Percentiles rank a stretch among this genome's conserved stretches.
Conservation (phyloP, 129 eudicot species). For the Flaveria ramosissima region DNA sequence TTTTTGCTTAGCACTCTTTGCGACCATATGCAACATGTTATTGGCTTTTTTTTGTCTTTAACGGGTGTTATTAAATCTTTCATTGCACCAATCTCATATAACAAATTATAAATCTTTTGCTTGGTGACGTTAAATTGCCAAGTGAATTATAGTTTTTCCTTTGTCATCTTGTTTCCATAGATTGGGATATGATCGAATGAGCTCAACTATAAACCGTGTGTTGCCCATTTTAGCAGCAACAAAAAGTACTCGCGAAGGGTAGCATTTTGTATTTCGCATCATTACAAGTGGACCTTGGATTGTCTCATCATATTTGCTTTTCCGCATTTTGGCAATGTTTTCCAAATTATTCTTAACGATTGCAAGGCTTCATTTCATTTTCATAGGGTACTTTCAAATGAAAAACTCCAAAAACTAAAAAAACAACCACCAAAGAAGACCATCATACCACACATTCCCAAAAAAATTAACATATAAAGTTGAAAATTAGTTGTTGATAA, state of each 20-base stretch:
- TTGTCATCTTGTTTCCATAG: constrained; percentile 57
- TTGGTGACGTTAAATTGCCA: constrained; percentile 50
- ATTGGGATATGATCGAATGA: constrained; percentile 52
- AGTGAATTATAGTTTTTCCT: constrained; percentile 49
- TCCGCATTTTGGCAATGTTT: constrained; percentile 25
- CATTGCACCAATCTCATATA: constrained; percentile 49
- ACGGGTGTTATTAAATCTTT: constrained; percentile 46
- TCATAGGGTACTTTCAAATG: constrained; percentile 7
- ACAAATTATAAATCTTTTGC: constrained; percentile 45
- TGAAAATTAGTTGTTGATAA: constrained; percentile 8
- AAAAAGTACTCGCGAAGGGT: constrained; percentile 50
- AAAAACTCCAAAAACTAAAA: constrained; percentile 31
- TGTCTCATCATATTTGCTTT: constrained; percentile 28
- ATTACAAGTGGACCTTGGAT: constrained; percentile 33
- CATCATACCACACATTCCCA: neutral
- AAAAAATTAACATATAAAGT: neutral
- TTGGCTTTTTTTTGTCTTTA: constrained; percentile 24
- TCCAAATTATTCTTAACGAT: constrained; percentile 23
- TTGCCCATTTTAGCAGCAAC: constrained; percentile 53
- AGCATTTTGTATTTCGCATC: neutral
- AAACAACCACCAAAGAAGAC: neutral
- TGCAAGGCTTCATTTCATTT: constrained; percentile 30
- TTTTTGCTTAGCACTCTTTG: constrained; percentile 36
- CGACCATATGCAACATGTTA: constrained; percentile 57
- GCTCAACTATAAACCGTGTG: constrained; percentile 37